These are phyloP conservation scores for Ustilago sp. DNA, from an alignment of 1,284 basidiomycete genomes.

Conservation along the genomic window DNA sequence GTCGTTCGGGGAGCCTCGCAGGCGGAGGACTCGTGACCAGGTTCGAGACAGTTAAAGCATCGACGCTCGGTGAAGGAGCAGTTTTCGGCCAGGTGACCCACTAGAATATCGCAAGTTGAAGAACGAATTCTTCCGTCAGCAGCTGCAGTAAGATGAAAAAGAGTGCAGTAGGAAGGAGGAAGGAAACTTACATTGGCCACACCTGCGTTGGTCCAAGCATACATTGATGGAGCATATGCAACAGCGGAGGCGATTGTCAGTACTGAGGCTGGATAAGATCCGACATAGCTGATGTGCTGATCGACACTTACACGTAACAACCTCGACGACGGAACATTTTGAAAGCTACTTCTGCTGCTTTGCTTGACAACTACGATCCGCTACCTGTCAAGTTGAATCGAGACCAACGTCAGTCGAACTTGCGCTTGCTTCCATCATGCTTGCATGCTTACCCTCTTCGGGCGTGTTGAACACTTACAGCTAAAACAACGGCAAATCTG, in stretches of 20 bases:
- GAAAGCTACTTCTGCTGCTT: background rate
- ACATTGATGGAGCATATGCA: background rate
- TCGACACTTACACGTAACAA: slow-evolving; percentile 1
- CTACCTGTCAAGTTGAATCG: background rate
- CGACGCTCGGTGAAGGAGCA: slow-evolving; percentile 48
- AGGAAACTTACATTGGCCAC: slow-evolving; percentile 45
- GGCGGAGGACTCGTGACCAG: slow-evolving; percentile 47
- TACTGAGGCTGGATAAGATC: background rate
- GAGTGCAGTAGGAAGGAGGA: background rate
- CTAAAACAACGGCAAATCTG: background rate
- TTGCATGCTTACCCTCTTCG: no score
- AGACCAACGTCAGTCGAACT: no score
- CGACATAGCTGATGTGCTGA: background rate
- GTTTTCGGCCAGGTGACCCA: slow-evolving; percentile 56
- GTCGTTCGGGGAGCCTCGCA: slow-evolving; percentile 45
- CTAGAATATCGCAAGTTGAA: slow-evolving; percentile 5
- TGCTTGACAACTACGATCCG: slow-evolving; percentile 2
- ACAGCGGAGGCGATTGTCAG: background rate
- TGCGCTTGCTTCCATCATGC: no score
- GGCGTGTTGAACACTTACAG: background rate
- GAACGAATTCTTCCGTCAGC: slow-evolving; percentile 1
- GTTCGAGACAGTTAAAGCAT: slow-evolving; percentile 57
- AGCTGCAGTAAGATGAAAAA: background rate
- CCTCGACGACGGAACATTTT: slow-evolving; percentile 10
- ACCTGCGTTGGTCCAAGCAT: slow-evolving; percentile 9